Percentiles rank a stretch among this genome's conserved stretches.
Conservation (phyloP, 441 rosid genomes). For the Flueggea neowawraea region DNA sequence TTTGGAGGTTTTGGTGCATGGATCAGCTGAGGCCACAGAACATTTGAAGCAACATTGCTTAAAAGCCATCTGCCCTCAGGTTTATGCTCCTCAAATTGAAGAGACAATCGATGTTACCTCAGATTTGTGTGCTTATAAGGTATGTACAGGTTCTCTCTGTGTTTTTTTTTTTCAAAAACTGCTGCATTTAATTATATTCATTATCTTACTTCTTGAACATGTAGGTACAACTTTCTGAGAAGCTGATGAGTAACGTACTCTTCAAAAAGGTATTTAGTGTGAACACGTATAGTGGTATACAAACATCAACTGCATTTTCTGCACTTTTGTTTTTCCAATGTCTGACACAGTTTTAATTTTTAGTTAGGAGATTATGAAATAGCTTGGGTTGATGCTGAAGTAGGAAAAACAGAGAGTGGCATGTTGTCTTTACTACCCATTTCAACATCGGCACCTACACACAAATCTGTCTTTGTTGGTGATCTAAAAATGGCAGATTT, state of each 20-base stretch:
- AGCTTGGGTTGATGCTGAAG: constrained; percentile 93
- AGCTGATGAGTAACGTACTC: constrained; percentile 93
- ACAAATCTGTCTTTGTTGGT: constrained; percentile 89
- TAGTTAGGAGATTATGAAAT: constrained; percentile 95
- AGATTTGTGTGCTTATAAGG: constrained; percentile 97
- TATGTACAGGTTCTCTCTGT: constrained; percentile 5
- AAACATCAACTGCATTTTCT: too few species aligned
- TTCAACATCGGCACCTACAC: constrained; percentile 59
- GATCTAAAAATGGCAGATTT: constrained; percentile 94
- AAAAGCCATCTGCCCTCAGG: constrained; percentile 83
- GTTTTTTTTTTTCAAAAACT: background rate
- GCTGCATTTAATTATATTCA: constrained; percentile 1
- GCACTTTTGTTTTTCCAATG: background rate
- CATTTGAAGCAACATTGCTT: constrained; percentile 95
- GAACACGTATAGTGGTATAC: too few species aligned
- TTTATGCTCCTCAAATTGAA: constrained; percentile 88
- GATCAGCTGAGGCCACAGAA: constrained; percentile 96
- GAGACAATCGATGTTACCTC: constrained; percentile 95
- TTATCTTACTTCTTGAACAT: constrained; percentile 21
- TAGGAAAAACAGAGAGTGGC: constrained; percentile 77
- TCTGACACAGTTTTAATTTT: constrained; percentile 13
- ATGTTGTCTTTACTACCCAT: constrained; percentile 66
- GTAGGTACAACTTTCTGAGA: constrained; percentile 95
- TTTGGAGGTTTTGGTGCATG: constrained; percentile 91
- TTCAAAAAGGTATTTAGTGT: constrained; percentile 68